Percentiles rank a stretch among this genome's conserved stretches.
Conservation (phyloP, 2,329 filamentous ascomycete species). For the Chaetomium sp. region DNA sequence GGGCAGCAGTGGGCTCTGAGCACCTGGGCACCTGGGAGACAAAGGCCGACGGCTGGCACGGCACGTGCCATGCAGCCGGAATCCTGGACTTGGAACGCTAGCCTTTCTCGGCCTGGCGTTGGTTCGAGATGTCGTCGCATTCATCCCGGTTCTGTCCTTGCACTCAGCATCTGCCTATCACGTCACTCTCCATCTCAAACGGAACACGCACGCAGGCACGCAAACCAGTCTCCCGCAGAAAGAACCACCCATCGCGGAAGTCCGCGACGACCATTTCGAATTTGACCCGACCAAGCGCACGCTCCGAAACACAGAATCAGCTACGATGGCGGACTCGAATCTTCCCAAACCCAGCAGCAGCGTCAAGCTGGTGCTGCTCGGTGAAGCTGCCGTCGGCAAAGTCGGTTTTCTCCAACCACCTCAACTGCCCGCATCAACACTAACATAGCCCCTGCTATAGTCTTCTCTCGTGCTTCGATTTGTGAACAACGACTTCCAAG, state of each 20-base stretch:
- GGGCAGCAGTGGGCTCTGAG: conserved; percentile 12
- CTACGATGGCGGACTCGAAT: conserved; percentile 64
- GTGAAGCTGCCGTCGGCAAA: conserved; percentile 98
- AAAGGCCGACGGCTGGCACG: too few species aligned
- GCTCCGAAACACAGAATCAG: background rate
- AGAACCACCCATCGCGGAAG: too few species aligned
- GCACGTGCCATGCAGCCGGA: conserved; percentile 7
- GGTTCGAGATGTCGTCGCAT: conserved; percentile 10
- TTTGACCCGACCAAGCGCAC: too few species aligned
- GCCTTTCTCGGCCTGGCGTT: conserved; percentile 12
- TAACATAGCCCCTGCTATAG: conserved; percentile 40
- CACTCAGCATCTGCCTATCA: conserved; percentile 22
- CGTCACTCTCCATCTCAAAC: conserved; percentile 19
- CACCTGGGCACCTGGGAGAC: background rate
- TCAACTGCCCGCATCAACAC: conserved; percentile 10
- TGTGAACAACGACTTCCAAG: conserved; percentile 99
- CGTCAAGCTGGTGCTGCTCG: conserved; percentile 96
- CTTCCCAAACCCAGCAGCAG: conserved; percentile 96
- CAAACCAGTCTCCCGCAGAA: background rate
- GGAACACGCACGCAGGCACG: conserved; percentile 7
- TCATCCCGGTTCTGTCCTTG: conserved; percentile 11
- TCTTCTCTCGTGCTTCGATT: conserved; percentile 96
- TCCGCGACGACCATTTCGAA: too few species aligned
- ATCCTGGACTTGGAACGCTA: background rate
- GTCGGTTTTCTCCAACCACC: conserved; percentile 41